Percentiles rank a stretch among this genome's conserved stretches.
Conservation (phyloP, 768 basidiomycete genomes). For the Hypholoma sublateritium region DNA sequence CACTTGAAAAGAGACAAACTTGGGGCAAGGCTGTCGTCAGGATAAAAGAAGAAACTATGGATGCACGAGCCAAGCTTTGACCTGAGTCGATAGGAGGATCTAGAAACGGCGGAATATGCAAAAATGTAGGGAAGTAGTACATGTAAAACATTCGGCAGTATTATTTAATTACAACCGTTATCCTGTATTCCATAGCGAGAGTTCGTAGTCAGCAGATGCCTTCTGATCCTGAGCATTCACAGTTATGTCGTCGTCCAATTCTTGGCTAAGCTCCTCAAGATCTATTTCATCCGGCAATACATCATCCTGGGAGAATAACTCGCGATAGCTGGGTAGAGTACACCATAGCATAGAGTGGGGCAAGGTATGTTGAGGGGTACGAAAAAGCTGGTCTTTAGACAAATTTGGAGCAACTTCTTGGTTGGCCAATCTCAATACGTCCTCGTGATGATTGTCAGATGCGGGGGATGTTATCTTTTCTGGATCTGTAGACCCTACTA, state of each 20-base stretch:
- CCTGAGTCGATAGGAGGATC: background rate
- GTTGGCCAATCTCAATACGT: background rate
- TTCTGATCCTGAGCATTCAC: conserved; percentile 17
- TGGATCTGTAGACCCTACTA: background rate
- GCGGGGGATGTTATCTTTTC: background rate
- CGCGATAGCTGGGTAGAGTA: conserved; percentile 8
- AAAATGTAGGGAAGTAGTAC: no score
- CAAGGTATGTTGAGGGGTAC: conserved; percentile 7
- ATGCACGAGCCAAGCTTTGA: conserved; percentile 43
- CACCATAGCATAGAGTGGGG: conserved; percentile 16
- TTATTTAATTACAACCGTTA: background rate
- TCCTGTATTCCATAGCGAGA: conserved; percentile 35
- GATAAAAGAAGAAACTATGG: conserved; percentile 49
- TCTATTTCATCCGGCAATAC: conserved; percentile 28
- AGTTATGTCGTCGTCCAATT: conserved; percentile 18
- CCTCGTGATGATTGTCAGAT: background rate
- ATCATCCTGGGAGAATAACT: conserved; percentile 6
- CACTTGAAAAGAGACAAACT: conserved; percentile 80
- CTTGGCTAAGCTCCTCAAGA: conserved; percentile 29
- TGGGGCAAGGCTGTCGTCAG: conserved; percentile 89
- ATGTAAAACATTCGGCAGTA: no score
- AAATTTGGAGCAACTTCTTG: background rate
- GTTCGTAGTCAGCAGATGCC: conserved; percentile 35
- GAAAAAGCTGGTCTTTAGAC: background rate
- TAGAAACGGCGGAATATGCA: no score